Conservation (phyloP, 2,329 filamentous ascomycete genomes). For the Juglanconis sp. region DNA sequence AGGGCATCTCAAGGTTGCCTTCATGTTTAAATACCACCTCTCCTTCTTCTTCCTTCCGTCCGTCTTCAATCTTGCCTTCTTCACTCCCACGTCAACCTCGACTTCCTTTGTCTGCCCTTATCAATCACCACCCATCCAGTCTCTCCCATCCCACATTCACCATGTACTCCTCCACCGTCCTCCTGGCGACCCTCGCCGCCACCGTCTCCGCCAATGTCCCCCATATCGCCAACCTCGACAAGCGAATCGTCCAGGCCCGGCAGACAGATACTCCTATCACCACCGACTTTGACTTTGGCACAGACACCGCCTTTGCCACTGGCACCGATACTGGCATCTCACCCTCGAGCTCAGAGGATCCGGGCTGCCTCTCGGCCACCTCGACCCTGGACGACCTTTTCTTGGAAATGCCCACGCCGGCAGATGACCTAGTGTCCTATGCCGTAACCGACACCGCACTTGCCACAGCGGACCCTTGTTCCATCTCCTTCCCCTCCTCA, state of each 20-base stretch:
- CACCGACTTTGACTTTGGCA: not conserved
- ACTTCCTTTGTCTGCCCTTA: not conserved
- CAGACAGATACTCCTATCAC: conserved; percentile 21
- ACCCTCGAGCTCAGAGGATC: not conserved
- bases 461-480: conserved; percentile 24
- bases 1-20: not conserved
- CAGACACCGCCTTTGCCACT: not conserved
- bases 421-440: conserved; percentile 21
- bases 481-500: conserved; percentile 21
- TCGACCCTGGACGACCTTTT: conserved; percentile 21
- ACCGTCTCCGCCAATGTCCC: conserved; percentile 21
- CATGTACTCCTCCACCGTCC: conserved; percentile 24
- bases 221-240: conserved; percentile 16
- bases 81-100: not conserved
- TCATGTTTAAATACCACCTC: not conserved
- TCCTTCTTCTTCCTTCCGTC: not conserved
- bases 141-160: conserved; percentile 7
- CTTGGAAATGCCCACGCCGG: conserved; percentile 23
- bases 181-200: conserved; percentile 23
- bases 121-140: too few relatives aligned
- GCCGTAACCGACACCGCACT: conserved; percentile 14
- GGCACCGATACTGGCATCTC: too few relatives aligned
- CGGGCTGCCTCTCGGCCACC: conserved; percentile 2
- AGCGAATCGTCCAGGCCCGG: conserved; percentile 22
- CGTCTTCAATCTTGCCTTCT: not conserved